Evolutionary conservation across 2,329 filamentous ascomycete species (phyloP).

Genomic region (Epicoccum sorghinum): DNA sequence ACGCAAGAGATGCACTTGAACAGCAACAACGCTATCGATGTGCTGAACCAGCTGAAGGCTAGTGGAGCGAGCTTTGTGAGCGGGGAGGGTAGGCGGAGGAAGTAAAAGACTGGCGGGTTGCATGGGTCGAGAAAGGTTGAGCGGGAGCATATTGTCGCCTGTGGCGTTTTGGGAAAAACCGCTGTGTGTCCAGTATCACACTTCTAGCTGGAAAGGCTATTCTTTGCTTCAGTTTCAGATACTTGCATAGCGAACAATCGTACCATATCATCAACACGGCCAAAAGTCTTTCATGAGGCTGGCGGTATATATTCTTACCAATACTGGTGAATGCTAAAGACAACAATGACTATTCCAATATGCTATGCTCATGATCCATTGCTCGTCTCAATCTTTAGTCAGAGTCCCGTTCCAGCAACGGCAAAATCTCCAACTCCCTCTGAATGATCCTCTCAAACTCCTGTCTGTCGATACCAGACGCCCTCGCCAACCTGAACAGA

Average conservation of each 20-base stretch:
- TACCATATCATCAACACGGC: too few relatives aligned
- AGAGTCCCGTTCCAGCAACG: slow-evolving; percentile 68
- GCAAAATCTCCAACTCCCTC: slow-evolving; percentile 73
- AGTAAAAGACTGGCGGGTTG: slow-evolving; percentile 18
- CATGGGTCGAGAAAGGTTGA: not conserved
- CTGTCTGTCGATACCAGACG: slow-evolving; percentile 73
- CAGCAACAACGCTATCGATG: slow-evolving; percentile 40
- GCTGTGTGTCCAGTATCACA: too few relatives aligned
- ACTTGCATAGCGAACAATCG: too few relatives aligned
- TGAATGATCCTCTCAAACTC: slow-evolving; percentile 77
- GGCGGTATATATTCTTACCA: too few relatives aligned
- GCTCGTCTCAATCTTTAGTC: not conserved
- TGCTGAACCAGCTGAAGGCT: slow-evolving; percentile 46
- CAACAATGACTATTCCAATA: not conserved
- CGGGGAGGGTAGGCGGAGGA: slow-evolving; percentile 43
- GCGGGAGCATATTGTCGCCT: not conserved
- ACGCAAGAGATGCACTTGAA: slow-evolving; percentile 35
- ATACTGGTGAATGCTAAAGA: not conserved
- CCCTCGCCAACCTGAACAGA: slow-evolving; percentile 71
- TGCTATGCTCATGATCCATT: not conserved
- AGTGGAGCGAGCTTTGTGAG: slow-evolving; percentile 36
- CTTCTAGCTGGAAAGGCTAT: too few relatives aligned
- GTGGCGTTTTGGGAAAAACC: slow-evolving; percentile 1
- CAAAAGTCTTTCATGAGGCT: too few relatives aligned
- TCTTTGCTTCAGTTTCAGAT: too few relatives aligned